phyloP scores from a whole-genome alignment of 768 basidiomycete species.

The Naematelia encephala region DNA sequence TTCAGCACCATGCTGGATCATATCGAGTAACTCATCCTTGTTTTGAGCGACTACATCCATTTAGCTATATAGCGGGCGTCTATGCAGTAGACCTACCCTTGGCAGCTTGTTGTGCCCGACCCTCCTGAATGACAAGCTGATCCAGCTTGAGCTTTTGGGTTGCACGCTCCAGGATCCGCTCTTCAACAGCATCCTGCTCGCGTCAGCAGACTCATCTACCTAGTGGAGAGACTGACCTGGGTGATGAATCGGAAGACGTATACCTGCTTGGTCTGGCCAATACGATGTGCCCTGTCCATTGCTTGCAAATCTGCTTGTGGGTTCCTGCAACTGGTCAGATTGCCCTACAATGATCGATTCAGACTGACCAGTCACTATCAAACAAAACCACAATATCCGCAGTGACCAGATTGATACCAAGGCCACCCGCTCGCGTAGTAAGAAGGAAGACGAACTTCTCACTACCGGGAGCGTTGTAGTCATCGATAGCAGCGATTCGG shows the following conservation, averaged over 20 bases:
- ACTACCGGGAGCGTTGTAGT: constrained; percentile 89
- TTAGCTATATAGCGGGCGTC: constrained; percentile 10
- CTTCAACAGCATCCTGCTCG: constrained; percentile 75
- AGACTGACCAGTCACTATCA: constrained; percentile 83
- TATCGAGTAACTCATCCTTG: constrained; percentile 94
- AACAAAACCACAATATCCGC: constrained; percentile 95
- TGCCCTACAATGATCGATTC: not conserved
- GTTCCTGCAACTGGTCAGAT: constrained; percentile 62
- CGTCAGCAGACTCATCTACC: constrained; percentile 2
- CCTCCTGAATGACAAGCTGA: constrained; percentile 95
- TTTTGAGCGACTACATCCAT: constrained; percentile 59
- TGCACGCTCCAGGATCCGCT: constrained; percentile 88
- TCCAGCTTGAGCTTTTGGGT: constrained; percentile 93
- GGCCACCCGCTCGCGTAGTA: constrained; percentile 92
- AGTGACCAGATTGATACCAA: constrained; percentile 92
- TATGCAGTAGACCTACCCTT: constrained; percentile 60
- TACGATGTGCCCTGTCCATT: constrained; percentile 96
- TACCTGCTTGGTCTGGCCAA: constrained; percentile 95
- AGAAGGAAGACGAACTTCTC: constrained; percentile 96
- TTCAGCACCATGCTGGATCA: constrained; percentile 97
- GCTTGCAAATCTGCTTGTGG: constrained; percentile 98
- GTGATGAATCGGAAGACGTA: constrained; percentile 97
- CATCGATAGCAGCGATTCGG: constrained; percentile 91
- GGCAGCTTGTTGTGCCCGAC: constrained; percentile 65
- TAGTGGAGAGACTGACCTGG: constrained; percentile 53